Evolutionary conservation across 768 basidiomycete species (phyloP).

Genomic region (Boletus pseudopeckii): DNA sequence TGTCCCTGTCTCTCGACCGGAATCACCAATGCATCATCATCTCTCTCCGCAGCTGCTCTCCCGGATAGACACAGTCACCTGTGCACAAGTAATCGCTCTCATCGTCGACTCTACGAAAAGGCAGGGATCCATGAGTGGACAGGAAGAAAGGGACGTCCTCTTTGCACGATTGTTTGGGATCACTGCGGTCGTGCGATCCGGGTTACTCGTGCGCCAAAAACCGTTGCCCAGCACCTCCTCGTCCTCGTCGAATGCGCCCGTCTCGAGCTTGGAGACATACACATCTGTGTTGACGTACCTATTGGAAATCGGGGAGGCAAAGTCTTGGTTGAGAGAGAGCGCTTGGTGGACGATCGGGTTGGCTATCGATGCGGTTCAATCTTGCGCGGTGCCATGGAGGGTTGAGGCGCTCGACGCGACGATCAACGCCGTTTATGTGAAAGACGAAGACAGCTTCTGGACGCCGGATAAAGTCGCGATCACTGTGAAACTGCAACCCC

Average conservation of each 20-base stretch:
- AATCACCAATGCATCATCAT: conserved; percentile 2
- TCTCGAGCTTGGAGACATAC: conserved; percentile 60
- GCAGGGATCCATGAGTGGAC: conserved; percentile 76
- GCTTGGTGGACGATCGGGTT: conserved; percentile 80
- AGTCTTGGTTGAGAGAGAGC: conserved; percentile 88
- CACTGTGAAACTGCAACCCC: conserved; percentile 62
- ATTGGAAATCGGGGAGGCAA: conserved; percentile 69
- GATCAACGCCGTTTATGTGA: conserved; percentile 47
- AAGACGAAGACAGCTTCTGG: conserved; percentile 45
- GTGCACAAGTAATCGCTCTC: conserved; percentile 72
- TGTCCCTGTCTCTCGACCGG: conserved; percentile 17
- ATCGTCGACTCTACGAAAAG: conserved; percentile 68
- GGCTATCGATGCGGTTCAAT: conserved; percentile 57
- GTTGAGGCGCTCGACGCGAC: conserved; percentile 53
- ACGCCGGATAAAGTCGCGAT: conserved; percentile 87
- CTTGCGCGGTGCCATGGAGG: conserved; percentile 68
- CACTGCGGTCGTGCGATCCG: conserved; percentile 80
- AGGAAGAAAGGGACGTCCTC: conserved; percentile 89
- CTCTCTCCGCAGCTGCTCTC: conserved; percentile 62
- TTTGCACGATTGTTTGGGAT: conserved; percentile 94
- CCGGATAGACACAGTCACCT: conserved; percentile 72
- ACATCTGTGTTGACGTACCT: conserved; percentile 56
- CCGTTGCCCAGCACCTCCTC: conserved; percentile 53
- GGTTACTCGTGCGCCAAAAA: conserved; percentile 63
- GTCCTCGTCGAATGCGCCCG: conserved; percentile 50